A percentile compares a stretch with the other conserved stretches of the same genome.
Evolutionary conservation across 225 moss, liverwort and hornwort species (phyloP).

Genomic region (Anthoceros angustus): DNA sequence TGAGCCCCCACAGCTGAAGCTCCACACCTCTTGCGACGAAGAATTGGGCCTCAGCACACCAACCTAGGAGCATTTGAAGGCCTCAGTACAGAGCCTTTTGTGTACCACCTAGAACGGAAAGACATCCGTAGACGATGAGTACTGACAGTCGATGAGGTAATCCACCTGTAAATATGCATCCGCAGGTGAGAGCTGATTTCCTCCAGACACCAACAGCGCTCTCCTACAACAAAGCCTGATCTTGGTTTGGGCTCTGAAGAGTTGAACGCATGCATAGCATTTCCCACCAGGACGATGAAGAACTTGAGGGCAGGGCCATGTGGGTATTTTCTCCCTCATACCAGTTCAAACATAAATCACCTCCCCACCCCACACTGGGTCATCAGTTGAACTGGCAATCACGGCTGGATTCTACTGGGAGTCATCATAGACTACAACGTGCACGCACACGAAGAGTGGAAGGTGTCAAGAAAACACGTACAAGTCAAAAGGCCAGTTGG

Average conservation of each 20-base stretch:
- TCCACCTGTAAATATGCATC: constrained; percentile 32
- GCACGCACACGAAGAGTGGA: not conserved
- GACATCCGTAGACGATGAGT: constrained; percentile 35
- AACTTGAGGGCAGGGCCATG: too few relatives aligned
- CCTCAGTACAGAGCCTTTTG: not conserved
- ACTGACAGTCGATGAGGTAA: constrained; percentile 69
- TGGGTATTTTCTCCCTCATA: too few relatives aligned
- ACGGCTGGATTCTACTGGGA: too few relatives aligned
- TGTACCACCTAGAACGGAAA: constrained; percentile 67
- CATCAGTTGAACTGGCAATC: too few relatives aligned
- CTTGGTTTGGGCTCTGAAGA: too few relatives aligned
- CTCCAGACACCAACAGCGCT: not conserved
- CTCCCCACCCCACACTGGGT: too few relatives aligned
- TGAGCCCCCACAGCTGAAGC: constrained; percentile 59
- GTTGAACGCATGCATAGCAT: too few relatives aligned
- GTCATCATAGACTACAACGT: too few relatives aligned
- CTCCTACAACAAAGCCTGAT: not conserved
- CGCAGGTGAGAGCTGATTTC: not conserved
- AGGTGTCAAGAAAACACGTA: constrained; percentile 16
- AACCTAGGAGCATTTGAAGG: constrained; percentile 22
- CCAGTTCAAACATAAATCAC: too few relatives aligned
- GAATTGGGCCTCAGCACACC: constrained; percentile 29
- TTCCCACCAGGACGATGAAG: too few relatives aligned
- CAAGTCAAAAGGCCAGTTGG: constrained; percentile 50
- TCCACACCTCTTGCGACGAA: constrained; percentile 70